A percentile compares a stretch with the other conserved stretches of the same genome.
These are phyloP conservation scores for Babesia microti DNA, from an alignment of 169 alveolate genomes.

Conservation along the genomic window DNA sequence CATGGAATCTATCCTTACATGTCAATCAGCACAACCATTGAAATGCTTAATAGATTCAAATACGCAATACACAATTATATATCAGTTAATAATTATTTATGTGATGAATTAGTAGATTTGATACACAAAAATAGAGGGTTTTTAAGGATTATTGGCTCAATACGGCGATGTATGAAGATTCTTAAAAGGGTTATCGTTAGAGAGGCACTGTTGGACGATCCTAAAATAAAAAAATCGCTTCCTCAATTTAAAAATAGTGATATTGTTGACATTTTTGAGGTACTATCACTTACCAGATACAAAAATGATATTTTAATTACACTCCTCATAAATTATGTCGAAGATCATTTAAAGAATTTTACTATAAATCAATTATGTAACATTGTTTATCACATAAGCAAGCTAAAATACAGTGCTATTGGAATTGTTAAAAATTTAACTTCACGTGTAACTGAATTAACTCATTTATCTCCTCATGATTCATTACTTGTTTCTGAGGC, in stretches of 20 bases:
- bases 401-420: conserved; percentile 14
- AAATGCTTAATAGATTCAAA: conserved; percentile 13
- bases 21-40: conserved; percentile 22
- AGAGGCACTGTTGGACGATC: conserved; percentile 6
- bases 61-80: conserved; percentile 5
- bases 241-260: conserved; percentile 16
- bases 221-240: conserved; percentile 7
- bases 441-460: not conserved
- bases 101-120: conserved; percentile 1
- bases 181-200: conserved; percentile 8
- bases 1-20: conserved; percentile 24
- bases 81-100: too few species aligned
- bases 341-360: conserved; percentile 6
- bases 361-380: conserved; percentile 1
- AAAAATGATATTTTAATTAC: conserved; percentile 7
- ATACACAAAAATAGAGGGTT: conserved; percentile 11
- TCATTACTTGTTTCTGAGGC: not conserved
- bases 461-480: not conserved
- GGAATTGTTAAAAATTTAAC: conserved; percentile 14
- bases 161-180: conserved; percentile 12
- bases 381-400: conserved; percentile 1
- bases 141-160: conserved; percentile 12
- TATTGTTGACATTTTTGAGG: conserved; percentile 12
- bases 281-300: conserved; percentile 9
- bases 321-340: conserved; percentile 8